These are phyloP conservation scores for Dactylellina haptotyla DNA, from an alignment of 2,329 filamentous ascomycete genomes.

Conservation along the genomic window DNA sequence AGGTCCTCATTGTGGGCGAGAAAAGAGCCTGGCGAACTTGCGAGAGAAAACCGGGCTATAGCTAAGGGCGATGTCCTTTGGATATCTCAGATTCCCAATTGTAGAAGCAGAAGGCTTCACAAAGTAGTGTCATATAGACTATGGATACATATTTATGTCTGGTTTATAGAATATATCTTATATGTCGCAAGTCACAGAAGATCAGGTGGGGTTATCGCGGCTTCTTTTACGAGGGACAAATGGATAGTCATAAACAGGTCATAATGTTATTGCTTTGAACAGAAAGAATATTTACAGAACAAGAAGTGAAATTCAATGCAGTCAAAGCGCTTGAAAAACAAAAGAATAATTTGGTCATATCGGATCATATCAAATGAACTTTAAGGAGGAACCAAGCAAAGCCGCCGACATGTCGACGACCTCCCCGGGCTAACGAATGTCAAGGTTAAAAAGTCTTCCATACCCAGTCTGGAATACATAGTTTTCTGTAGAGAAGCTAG, in stretches of 20 bases:
- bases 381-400: not conserved
- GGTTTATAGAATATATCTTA: too few species aligned
- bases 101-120: too few species aligned
- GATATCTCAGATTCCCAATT: too few species aligned
- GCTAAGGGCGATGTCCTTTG: too few species aligned
- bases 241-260: slow-evolving; percentile 24
- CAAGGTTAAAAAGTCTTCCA: slow-evolving; percentile 15
- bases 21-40: too few species aligned
- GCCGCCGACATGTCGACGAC: not conserved
- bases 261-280: slow-evolving; percentile 19
- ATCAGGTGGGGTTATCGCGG: too few species aligned
- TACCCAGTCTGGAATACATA: slow-evolving; percentile 51
- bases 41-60: too few species aligned
- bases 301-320: slow-evolving; percentile 2
- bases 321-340: slow-evolving; percentile 8
- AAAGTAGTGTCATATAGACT: too few species aligned
- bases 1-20: slow-evolving; percentile 1
- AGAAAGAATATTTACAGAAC: not conserved
- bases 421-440: not conserved
- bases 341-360: slow-evolving; percentile 11
- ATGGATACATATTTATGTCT: too few species aligned
- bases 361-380: slow-evolving; percentile 52
- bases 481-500: not conserved
- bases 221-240: too few species aligned
- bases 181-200: too few species aligned